Conservation (phyloP, 805 yeast genomes). For the Komagataella kurtzmanii region DNA sequence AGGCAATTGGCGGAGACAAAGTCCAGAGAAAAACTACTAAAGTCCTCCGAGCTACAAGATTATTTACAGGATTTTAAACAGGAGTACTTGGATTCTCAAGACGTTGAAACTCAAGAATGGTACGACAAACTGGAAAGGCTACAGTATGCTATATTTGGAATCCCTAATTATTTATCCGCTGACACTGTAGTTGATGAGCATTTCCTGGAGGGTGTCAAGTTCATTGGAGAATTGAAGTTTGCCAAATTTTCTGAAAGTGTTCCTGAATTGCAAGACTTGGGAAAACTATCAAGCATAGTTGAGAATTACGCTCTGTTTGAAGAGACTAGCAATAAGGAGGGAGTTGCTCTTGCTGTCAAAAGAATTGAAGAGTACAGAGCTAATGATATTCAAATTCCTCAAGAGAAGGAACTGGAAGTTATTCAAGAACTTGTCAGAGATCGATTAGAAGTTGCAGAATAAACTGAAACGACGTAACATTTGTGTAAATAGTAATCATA, state of each 20-base stretch:
- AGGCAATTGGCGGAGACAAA: conserved; percentile 60
- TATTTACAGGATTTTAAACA: conserved; percentile 45
- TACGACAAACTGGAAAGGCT: conserved; percentile 65
- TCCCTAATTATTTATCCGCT: conserved; percentile 51
- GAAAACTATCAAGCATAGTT: conserved; percentile 24
- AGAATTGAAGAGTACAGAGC: conserved; percentile 21
- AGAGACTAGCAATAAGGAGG: conserved; percentile 21
- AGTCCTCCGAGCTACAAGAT: conserved; percentile 22
- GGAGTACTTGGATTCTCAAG: conserved; percentile 41
- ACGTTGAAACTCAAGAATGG: conserved; percentile 40
- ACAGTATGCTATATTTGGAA: conserved; percentile 77
- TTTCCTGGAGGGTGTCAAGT: conserved; percentile 55
- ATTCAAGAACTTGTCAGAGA: conserved; percentile 20
- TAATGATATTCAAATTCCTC: conserved; percentile 17
- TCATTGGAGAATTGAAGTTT: conserved; percentile 56
- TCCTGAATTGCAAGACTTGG: conserved; percentile 17
- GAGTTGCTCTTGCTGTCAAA: conserved; percentile 18
- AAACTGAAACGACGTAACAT: not conserved
- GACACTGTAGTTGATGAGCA: conserved; percentile 43
- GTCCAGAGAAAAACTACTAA: conserved; percentile 32
- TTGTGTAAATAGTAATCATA: not conserved
- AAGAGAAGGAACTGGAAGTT: conserved; percentile 20
- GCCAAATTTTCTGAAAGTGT: conserved; percentile 23
- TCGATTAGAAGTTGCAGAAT: conserved; percentile 13
- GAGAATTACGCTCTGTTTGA: conserved; percentile 22